Conservation (phyloP, 148 eudicot genomes). For the Vaccinium macrocarpon region DNA sequence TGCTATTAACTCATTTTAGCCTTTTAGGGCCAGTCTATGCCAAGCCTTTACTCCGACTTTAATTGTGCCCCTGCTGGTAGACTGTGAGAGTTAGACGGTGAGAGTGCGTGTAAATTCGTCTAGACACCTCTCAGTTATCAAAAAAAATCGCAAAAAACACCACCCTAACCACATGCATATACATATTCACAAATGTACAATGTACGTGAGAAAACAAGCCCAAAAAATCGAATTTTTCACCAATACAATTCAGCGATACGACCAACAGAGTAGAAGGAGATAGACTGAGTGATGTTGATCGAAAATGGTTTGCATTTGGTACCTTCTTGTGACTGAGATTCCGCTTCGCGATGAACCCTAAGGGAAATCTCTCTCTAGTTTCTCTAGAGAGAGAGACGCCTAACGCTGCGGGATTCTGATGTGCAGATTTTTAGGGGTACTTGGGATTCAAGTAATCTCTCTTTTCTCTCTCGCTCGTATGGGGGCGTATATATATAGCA, state of each 20-base stretch:
- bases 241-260: neutral
- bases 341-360: neutral
- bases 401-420: neutral
- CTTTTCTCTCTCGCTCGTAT: neutral
- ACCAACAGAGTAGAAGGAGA: neutral
- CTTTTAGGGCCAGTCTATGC: no score
- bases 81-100: no score
- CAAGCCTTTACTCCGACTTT: no score
- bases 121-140: no score
- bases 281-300: neutral
- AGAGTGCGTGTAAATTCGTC: no score
- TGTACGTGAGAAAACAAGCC: neutral
- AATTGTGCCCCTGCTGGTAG: no score
- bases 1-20: no score
- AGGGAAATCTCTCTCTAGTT: neutral
- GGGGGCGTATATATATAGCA: neutral
- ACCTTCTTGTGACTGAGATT: neutral
- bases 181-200: neutral
- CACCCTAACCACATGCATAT: neutral
- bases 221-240: neutral
- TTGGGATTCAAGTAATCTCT: neutral
- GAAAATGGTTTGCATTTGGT: neutral
- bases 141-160: neutral
- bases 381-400: neutral
- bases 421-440: neutral